Conservation (phyloP, 768 basidiomycete species). For the Tricholoma hemisulphureum region DNA sequence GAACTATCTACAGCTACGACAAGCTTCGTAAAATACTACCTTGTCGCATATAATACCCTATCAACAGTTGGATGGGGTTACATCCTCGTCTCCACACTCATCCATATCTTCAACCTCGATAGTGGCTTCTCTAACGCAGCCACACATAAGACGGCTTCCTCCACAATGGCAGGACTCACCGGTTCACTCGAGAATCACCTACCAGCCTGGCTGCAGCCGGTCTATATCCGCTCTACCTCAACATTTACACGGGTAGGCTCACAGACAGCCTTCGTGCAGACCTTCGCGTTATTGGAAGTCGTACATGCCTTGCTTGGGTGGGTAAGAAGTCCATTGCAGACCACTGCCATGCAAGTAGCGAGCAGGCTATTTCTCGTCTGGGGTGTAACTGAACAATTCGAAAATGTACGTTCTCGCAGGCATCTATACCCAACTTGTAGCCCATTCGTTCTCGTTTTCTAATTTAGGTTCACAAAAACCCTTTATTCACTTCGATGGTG, state of each 20-base stretch:
- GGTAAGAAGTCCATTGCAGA: constrained; percentile 74
- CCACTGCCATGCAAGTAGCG: constrained; percentile 77
- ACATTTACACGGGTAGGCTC: constrained; percentile 61
- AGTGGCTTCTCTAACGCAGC: constrained; percentile 33
- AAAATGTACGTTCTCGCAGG: constrained; percentile 43
- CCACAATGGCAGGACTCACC: constrained; percentile 28
- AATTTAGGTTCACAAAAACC: constrained; percentile 60
- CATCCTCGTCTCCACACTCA: constrained; percentile 57
- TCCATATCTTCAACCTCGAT: constrained; percentile 48
- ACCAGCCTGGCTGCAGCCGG: constrained; percentile 38
- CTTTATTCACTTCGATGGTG: constrained; percentile 88
- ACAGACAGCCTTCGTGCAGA: constrained; percentile 74
- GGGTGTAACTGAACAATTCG: constrained; percentile 71
- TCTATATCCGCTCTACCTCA: constrained; percentile 52
- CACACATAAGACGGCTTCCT: constrained; percentile 32
- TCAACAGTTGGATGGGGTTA: constrained; percentile 76
- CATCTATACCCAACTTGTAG: background rate
- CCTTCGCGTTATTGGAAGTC: constrained; percentile 79
- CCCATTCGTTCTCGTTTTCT: background rate
- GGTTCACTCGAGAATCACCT: constrained; percentile 35
- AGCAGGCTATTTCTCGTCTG: constrained; percentile 83
- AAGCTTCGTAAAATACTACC: constrained; percentile 51
- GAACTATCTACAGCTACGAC: constrained; percentile 18
- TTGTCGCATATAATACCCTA: constrained; percentile 73
- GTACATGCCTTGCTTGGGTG: constrained; percentile 75